phyloP scores from a whole-genome alignment of 1,284 basidiomycete genomes.

The Boletus semigastroideus region DNA sequence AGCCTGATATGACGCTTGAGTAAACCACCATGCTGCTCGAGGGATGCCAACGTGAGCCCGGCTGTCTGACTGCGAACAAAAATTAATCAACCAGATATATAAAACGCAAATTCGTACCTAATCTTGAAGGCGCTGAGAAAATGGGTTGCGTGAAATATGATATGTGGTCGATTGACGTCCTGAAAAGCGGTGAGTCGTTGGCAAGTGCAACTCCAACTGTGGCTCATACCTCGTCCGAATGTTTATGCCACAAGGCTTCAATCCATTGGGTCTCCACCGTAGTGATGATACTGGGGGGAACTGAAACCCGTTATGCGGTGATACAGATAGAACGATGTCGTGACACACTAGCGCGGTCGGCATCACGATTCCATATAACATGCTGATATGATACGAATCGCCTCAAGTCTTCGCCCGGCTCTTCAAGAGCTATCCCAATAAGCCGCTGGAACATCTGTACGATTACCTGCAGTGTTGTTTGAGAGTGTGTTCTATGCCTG shows the following conservation, averaged over 20 bases:
- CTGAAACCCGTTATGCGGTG: constrained; percentile 26
- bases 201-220: neutral
- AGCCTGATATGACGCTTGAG: constrained; percentile 39
- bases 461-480: constrained; percentile 12
- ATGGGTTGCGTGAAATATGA: constrained; percentile 27
- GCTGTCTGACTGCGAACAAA: constrained; percentile 15
- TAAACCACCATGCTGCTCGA: constrained; percentile 36
- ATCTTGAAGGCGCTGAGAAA: constrained; percentile 23
- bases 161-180: constrained; percentile 20
- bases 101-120: constrained; percentile 19
- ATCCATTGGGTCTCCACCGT: constrained; percentile 50
- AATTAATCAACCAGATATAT: constrained; percentile 1
- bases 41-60: constrained; percentile 28
- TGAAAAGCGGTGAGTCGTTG: constrained; percentile 11
- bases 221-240: constrained; percentile 14
- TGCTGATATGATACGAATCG: constrained; percentile 56
- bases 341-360: constrained; percentile 35
- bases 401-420: constrained; percentile 36
- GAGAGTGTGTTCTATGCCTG: neutral
- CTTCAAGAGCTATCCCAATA: constrained; percentile 37
- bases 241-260: constrained; percentile 44
- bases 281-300: constrained; percentile 32
- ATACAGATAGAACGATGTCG: neutral
- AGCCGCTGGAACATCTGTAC: constrained; percentile 25
- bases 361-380: constrained; percentile 49